Conservation (phyloP, 2,329 filamentous ascomycete species). For the Lecanicillium sp. region DNA sequence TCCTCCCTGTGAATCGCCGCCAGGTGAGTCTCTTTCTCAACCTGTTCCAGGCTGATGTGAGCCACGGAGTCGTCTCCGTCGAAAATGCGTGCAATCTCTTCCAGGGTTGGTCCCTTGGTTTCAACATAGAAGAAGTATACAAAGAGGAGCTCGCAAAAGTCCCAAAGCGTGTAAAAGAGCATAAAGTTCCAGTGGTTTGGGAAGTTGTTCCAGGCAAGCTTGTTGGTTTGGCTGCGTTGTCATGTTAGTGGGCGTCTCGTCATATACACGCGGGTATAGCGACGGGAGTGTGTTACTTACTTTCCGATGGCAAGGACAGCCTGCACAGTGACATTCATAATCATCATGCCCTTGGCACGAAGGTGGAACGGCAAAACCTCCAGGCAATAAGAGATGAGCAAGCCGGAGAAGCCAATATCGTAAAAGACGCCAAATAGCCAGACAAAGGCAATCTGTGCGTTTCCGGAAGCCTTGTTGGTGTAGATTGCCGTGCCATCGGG, state of each 20-base stretch:
- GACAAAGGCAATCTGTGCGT: conserved; percentile 48
- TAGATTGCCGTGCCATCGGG: conserved; percentile 18
- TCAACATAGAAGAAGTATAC: conserved; percentile 63
- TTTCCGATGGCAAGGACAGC: conserved; percentile 53
- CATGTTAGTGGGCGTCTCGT: no score
- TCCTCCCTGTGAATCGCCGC: neutral
- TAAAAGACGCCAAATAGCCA: conserved; percentile 54
- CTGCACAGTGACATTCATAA: conserved; percentile 59
- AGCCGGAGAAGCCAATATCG: conserved; percentile 51
- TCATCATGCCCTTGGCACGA: conserved; percentile 52
- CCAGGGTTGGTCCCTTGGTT: conserved; percentile 62
- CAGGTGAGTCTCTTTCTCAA: conserved; percentile 41
- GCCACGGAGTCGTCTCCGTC: conserved; percentile 49
- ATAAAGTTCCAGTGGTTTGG: conserved; percentile 58
- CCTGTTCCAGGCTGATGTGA: conserved; percentile 45
- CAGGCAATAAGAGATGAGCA: conserved; percentile 49
- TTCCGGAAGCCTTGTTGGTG: conserved; percentile 37
- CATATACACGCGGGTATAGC: no score
- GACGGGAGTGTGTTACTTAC: conserved; percentile 31
- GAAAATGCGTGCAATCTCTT: conserved; percentile 61
- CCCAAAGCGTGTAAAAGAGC: conserved; percentile 59
- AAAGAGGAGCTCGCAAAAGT: conserved; percentile 51
- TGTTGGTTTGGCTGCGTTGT: conserved; percentile 49
- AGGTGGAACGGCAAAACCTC: conserved; percentile 52
- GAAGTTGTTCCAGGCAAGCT: conserved; percentile 52